Base-by-base conservation (phyloP, 1,284 basidiomycete species). In the Pseudozyma pruni region DNA sequence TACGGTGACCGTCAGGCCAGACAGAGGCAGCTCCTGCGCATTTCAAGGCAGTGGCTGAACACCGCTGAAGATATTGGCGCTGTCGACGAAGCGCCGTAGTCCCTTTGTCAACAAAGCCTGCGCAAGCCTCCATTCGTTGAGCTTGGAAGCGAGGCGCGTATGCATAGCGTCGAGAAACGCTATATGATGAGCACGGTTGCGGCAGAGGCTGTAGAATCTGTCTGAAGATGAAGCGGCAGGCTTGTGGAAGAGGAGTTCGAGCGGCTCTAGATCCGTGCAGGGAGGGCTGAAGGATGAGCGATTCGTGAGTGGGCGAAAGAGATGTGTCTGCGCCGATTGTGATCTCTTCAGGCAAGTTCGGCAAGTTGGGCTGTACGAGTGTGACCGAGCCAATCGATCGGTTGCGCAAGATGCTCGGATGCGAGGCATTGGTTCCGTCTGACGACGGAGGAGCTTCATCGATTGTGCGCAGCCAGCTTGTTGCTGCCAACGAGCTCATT, bases 1-100 rank as follows among this genome's bases (percentile, higher is more conserved):
- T 51, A 27, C 69, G 69, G 25, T 72, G 69, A 27, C 69, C 69
- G 33, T 72, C 69, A 61, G 51, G 19, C 69, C 69, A 20, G 56
- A 60, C 27, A 72, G 41, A 13, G 62, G 66, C 41, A 72, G 50
- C 57, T 72, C 69, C 46, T 72, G 69, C 29, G 63, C 53, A n/a
- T 61, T 41, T 64, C 69, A 69, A 16, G 59, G 48, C 8, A 55
- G 68, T 41, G 62, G 52, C 40, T 63, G 64, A 19, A 72, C 59
- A 3, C 43, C 51, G 45, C 42, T 50, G 11, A 72, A 49, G 6
- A 68, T 39, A 17, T 31, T 42, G 22, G 64, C 55, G 31, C 35
- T 23, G 17, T 67, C 50, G 19, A 16, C 6, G 23, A 34, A 38
- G 20, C 22, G 39, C 22, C 19, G 39, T 8, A 14, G 19, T 16